Evolutionary conservation across 768 basidiomycete genomes (phyloP), one percentile per base, ranked within the genome.

Genomic region (Jaapia argillacea): DNA sequence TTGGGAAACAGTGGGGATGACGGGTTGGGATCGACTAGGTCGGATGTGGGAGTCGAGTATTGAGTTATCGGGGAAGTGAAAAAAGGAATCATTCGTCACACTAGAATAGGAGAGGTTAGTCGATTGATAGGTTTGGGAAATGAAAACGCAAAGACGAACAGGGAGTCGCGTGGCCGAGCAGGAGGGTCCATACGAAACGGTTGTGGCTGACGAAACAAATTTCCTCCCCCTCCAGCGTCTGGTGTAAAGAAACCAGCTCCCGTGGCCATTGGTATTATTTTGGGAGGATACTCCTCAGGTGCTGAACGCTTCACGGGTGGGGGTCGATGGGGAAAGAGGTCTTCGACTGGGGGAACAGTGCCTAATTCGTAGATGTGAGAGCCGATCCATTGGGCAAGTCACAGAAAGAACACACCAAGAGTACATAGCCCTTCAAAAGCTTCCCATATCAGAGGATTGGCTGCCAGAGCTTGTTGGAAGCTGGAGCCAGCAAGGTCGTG

Each of bases 371-470:
- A n/a, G n/a, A n/a, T n/a, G n/a, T n/a, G n/a, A n/a, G n/a, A n/a
- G 10, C 28, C 28, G 28, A 33, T 10, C 28, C 16, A 33, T 33
- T 33, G 10, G 28, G 28, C n/a, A n/a, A n/a, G n/a, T n/a, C n/a
- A n/a, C n/a, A n/a, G n/a, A n/a, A n/a, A n/a, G n/a, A n/a, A 63
- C 69, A 41, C 53, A 85, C 92, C 91, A 36, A 88, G 63, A 24
- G 72, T 63, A 58, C 91, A 94, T 25, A 96, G 60, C 0, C 87
- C 90, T 55, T 91, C 87, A 54, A 91, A 85, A 4, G 91, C 91
- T 59, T 96, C 91, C 90, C 90, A 94, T 43, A 92, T 63, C 58
- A 87, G 74, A 24, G 88, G 86, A 56, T 89, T 81, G 38, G 79
- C 58, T 12, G 67, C 58, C 47, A 96, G 68, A 22, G 89, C 85